Percentiles rank a stretch among this genome's conserved stretches.
These are phyloP conservation scores for Spathaspora boniae DNA, from an alignment of 805 yeast genomes.

Conservation along the genomic window DNA sequence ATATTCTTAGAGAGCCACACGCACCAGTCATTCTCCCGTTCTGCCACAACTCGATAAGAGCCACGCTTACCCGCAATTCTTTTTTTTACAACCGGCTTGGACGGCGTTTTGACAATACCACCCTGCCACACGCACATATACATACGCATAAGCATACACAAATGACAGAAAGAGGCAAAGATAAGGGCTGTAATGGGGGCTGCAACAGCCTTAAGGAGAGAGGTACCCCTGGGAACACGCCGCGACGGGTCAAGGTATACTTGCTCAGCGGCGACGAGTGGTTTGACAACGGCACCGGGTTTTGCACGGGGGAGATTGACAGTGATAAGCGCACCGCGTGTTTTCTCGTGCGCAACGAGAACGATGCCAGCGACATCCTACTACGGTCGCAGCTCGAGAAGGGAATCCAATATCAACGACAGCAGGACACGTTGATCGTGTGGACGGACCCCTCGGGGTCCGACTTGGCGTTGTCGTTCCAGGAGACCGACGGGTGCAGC, in stretches of 20 bases:
- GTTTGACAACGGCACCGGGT: conserved; percentile 92
- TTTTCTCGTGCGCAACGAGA: conserved; percentile 71
- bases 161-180: neutral
- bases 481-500: conserved; percentile 87
- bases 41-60: too few species aligned
- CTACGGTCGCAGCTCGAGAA: conserved; percentile 70
- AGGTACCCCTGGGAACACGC: conserved; percentile 22
- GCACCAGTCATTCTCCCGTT: too few species aligned
- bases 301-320: conserved; percentile 69
- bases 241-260: conserved; percentile 90
- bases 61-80: too few species aligned
- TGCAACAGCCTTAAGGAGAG: neutral
- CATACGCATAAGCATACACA: too few species aligned
- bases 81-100: too few species aligned
- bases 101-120: too few species aligned
- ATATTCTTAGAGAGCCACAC: too few species aligned
- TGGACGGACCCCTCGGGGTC: conserved; percentile 80
- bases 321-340: conserved; percentile 41
- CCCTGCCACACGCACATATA: too few species aligned
- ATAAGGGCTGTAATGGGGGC: too few species aligned
- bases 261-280: conserved; percentile 76
- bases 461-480: conserved; percentile 87
- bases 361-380: conserved; percentile 53
- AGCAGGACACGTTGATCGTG: conserved; percentile 89
- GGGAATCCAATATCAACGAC: conserved; percentile 80